Base-by-base conservation (phyloP, 2,329 filamentous ascomycete genomes). In the Bimuria novae-zelandiae region DNA sequence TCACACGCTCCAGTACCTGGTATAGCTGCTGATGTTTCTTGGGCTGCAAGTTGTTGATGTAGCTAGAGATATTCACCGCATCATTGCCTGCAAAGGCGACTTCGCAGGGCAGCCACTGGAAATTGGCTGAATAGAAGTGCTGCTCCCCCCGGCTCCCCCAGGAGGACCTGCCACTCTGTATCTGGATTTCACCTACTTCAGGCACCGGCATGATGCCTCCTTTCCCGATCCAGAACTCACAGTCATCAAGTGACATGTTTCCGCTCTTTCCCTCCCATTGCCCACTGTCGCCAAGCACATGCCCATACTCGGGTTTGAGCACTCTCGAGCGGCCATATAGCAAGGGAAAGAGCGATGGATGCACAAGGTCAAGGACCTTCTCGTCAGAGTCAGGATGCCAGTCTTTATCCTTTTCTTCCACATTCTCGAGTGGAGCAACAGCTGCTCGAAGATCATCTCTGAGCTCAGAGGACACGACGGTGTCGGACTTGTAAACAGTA, bases 311-410 rank as follows among this genome's bases (percentile, higher is more conserved):
- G 16, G 33, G 45, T 23, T 48, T 48, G 14, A 49, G 25, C 11
- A 0, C 81, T 30, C 42, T 33, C 7, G 42, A 23, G 19, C 19
- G 30, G 14, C 43, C 82, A 57, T 82, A 84, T 2, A 83, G 62
- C 0, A 88, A 67, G 0, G 85, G 84, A 58, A 79, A 88, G 2
- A 88, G 72, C 0, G 84, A 88, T 1, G 85, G 84, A 59, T 88
- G 80, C 3, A 88, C 77, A 1, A 88, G 71, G 61, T 89, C 52
- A 12, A 46, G 52, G 3, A 54, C 81, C 0, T 85, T 79, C 0
- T 73, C 69, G 36, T 83, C 73, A 1, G 80, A 84, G 4, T 78
- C 74, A 0, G 86, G 86, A 67, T 88, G 83, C 79, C 81, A 89
- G 66, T 88, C 85, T 56, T 81, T 80, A 29, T 75, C 44, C 0